Evolutionary conservation across 2,329 filamentous ascomycete species (phyloP), one percentile per base, ranked within the genome.

Genomic region (Passalora sequoiae): DNA sequence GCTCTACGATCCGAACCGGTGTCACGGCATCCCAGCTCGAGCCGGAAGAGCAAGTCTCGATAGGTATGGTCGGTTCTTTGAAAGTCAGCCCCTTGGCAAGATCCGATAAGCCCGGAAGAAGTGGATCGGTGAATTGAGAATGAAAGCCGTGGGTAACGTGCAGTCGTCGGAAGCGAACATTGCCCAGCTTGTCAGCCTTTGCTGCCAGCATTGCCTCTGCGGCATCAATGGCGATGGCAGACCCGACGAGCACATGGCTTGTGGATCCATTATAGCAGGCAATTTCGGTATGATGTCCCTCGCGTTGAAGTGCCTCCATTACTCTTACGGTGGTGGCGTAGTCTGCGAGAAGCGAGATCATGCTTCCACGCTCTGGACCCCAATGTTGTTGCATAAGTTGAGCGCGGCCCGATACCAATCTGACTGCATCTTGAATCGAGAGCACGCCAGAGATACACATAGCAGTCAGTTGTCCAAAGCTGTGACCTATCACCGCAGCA

Each of bases 251-350:
- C 12, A 33, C 30, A n/a, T 30, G 24, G 9, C 12, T 24, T 8
- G 6, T 12, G 6, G 27, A 29, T 1, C 40, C 40, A 35, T 47
- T 47, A 36, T 36, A 44, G 31, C 45, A 47, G 19, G 45, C 45
- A 13, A 44, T 38, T 7, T 36, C 36, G 6, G 22, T 16, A 15
- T 15, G 16, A 6, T 12, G 12, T 28, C 15, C 3, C n/a, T 27
- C 12, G 5, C 10, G n/a, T 10, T 15, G 9, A 2, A 30, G 12
- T 10, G 13, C 20, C 10, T 25, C 7, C 22, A 33, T 25, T 12
- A 35, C 16, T 24, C 29, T 15, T 21, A 21, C 9, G 22, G 43
- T 15, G 15, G 5, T 27, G 16, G n/a, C 20, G 6, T 25, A 12
- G 15, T 9, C 9, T 12, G 19, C 32, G 5, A 43, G 40, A 10